These are phyloP conservation scores for Inga oerstediana DNA, from an alignment of 306 rosid species.

Conservation along the genomic window DNA sequence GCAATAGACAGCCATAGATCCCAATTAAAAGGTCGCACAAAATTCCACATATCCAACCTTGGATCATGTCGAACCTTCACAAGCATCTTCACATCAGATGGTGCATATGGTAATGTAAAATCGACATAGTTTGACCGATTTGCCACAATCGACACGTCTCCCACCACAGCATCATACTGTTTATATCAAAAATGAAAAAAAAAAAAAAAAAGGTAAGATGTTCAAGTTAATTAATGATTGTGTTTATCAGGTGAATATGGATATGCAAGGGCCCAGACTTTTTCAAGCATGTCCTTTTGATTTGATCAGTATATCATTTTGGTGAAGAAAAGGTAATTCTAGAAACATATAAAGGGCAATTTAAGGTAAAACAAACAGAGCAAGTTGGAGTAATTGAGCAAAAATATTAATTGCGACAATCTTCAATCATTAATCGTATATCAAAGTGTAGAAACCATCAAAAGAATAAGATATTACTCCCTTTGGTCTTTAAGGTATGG, in stretches of 20 bases:
- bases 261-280: too few species aligned
- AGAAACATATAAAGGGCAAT: too few species aligned
- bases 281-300: too few species aligned
- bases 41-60: slow-evolving; percentile 25
- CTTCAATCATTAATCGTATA: background rate
- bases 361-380: background rate
- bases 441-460: background rate
- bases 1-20: slow-evolving; percentile 22
- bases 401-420: too few species aligned
- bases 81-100: slow-evolving; percentile 21
- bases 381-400: background rate
- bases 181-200: background rate
- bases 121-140: slow-evolving; percentile 9
- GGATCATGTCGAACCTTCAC: background rate
- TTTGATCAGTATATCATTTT: background rate
- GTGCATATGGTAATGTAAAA: slow-evolving; percentile 26
- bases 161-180: background rate
- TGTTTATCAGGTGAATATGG: background rate
- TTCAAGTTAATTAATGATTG: background rate
- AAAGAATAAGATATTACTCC: too few species aligned
- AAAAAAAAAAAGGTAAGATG: background rate
- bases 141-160: background rate
- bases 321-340: too few species aligned
- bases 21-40: slow-evolving; percentile 26
- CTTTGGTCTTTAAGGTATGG: too few species aligned